A percentile compares a stretch with the other conserved stretches of the same genome.
These are phyloP conservation scores for Allium fistulosum DNA, from an alignment of 106 monocot species.

Conservation along the genomic window DNA sequence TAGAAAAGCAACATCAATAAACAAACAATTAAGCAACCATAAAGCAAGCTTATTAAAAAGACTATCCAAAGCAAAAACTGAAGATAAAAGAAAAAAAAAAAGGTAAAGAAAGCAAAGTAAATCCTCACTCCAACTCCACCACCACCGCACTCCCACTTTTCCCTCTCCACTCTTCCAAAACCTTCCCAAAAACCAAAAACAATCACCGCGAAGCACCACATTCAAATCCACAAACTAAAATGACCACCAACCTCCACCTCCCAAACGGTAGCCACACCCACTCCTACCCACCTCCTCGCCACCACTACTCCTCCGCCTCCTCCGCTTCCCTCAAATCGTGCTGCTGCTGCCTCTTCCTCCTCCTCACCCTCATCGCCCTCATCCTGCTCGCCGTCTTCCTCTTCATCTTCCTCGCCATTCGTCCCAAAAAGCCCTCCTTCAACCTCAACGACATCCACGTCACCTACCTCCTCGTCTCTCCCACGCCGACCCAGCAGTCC, in stretches of 20 bases:
- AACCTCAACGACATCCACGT: conserved; percentile 59
- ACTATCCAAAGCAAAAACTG: no score
- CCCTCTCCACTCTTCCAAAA: neutral
- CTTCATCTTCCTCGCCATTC: conserved; percentile 55
- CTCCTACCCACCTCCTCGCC: neutral
- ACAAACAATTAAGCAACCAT: no score
- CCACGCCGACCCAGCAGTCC: conserved; percentile 11
- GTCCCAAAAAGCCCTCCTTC: conserved; percentile 63
- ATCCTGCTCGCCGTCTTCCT: conserved; percentile 51
- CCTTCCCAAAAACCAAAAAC: neutral
- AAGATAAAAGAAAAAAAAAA: no score
- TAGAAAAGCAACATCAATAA: no score
- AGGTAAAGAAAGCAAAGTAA: no score
- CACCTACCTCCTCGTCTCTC: conserved; percentile 64
- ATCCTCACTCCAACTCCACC: neutral
- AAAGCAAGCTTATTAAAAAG: no score
- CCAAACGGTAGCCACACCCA: conserved; percentile 1
- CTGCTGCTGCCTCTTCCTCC: conserved; percentile 92
- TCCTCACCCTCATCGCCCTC: conserved; percentile 73
- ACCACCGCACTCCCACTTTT: neutral
- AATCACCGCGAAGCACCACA: conserved; percentile 4
- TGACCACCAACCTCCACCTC: conserved; percentile 9
- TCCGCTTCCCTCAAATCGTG: conserved; percentile 65
- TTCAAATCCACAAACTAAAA: neutral
- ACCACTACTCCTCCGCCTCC: conserved; percentile 14